Base-by-base conservation (phyloP, 495 filamentous ascomycete genomes). In the Lasiosphaeriaceae sp. region DNA sequence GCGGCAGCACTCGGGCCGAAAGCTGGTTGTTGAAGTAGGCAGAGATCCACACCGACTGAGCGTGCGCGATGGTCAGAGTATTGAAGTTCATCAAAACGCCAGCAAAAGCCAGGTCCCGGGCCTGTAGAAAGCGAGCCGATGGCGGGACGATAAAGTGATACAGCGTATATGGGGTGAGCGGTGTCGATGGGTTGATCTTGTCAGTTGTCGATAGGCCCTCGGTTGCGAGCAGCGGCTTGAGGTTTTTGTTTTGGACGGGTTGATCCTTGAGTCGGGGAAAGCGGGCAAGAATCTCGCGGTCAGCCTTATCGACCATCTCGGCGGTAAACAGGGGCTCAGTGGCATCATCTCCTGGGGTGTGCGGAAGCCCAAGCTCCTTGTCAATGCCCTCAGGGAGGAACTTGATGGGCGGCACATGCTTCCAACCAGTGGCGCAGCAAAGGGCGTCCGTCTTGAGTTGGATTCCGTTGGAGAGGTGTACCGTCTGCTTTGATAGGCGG, bases 91-190 rank as follows among this genome's bases (percentile, higher is more conserved):
- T 79, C 20, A 87, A 62, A 16, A 81, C 70, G n/a, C 89, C 89
- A 41, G 80, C 71, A 60, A 90, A 89, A 4, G 84, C 87, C 51
- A 89, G 78, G 39, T 84, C 83, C 19, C 84, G 81, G 11, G 77
- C 72, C 3, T 72, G 68, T 6, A 82, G 65, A 35, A 84, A 72
- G 11, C 69, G 63, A 7, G 67, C 66, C 1, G 81, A 77, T 0
- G 86, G 76, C 0, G 89, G 88, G 0, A 86, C 79, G 66, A 93
- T 83, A 70, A 91, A 91, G 52, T 82, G 85, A 59, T 86, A 80
- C 2, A 92, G 74, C 22, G 70, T 72, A 56, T 66, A 77, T 4
- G 77, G 75, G 0, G 74, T 76, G 16, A 76, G 64, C 0, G 59
- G 47, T 16, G 66, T 67, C 35, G 66, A 72, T 0, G 74, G 71